Evolutionary conservation across 345 rosid species (phyloP).

Genomic region (Gynandropsis gynandra): DNA sequence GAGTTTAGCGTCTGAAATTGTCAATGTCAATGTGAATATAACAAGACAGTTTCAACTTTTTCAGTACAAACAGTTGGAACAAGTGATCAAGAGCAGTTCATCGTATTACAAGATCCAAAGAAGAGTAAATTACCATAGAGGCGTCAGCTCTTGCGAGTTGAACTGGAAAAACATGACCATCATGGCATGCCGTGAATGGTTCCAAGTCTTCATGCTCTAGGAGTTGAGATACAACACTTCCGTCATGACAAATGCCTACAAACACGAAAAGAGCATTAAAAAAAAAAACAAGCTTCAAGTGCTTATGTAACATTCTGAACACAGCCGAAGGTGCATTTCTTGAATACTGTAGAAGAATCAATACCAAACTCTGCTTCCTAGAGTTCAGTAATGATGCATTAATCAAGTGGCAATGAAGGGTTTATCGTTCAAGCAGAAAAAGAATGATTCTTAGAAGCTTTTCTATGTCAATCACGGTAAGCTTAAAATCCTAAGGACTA

Average conservation of each 20-base stretch:
- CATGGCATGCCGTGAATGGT: slow-evolving; percentile 2
- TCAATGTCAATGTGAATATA: slow-evolving; percentile 9
- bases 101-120: not conserved
- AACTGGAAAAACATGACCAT: slow-evolving; percentile 9
- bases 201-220: slow-evolving; percentile 22
- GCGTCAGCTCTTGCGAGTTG: slow-evolving; percentile 13
- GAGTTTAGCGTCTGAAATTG: not conserved
- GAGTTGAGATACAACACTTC: slow-evolving; percentile 3
- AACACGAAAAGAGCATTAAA: not conserved
- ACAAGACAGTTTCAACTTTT: not conserved
- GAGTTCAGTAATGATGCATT: not conserved
- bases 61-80: not conserved
- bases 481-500: no score
- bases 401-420: not conserved
- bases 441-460: not conserved
- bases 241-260: slow-evolving; percentile 28
- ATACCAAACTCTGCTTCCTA: not conserved
- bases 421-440: not conserved
- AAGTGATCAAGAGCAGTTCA: slow-evolving; percentile 8
- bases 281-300: not conserved
- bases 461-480: not conserved
- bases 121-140: slow-evolving; percentile 11
- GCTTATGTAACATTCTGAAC: not conserved
- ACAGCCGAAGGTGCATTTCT: slow-evolving; percentile 2
- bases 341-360: not conserved